Conservation (phyloP, 495 filamentous ascomycete genomes). For the Lophium mytilinum region DNA sequence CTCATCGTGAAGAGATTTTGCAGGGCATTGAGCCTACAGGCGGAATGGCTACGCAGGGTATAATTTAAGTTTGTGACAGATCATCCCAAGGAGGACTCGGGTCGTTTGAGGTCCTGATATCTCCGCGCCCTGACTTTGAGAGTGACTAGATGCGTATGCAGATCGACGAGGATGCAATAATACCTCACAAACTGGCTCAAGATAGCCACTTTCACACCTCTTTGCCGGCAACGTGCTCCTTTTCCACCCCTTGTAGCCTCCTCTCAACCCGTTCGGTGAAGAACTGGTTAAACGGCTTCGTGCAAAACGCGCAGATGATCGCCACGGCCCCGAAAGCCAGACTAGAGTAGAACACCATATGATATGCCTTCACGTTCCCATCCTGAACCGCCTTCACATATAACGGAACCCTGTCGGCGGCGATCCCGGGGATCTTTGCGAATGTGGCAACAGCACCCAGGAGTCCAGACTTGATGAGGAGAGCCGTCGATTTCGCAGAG, state of each 20-base stretch:
- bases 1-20: too few relatives aligned
- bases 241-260: too few relatives aligned
- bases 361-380: constrained; percentile 7
- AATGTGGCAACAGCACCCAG: background rate
- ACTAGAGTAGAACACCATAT: constrained; percentile 9
- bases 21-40: too few relatives aligned
- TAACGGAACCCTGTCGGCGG: background rate
- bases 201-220: background rate
- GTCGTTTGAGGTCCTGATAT: too few relatives aligned
- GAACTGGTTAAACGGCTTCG: constrained; percentile 4
- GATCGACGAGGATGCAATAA: too few relatives aligned
- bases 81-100: too few relatives aligned
- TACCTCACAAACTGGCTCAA: too few relatives aligned
- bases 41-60: too few relatives aligned
- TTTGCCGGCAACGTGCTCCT: background rate
- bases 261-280: too few relatives aligned
- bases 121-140: too few relatives aligned
- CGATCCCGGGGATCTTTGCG: constrained; percentile 8
- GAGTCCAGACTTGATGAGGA: constrained; percentile 3
- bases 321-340: constrained; percentile 10
- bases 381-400: background rate
- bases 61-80: too few relatives aligned
- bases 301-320: constrained; percentile 9
- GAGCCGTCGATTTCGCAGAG: background rate
- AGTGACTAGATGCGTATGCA: too few relatives aligned